Evolutionary conservation across 75 land plant species (phyloP).

Genomic region (Picea sitchensis): DNA sequence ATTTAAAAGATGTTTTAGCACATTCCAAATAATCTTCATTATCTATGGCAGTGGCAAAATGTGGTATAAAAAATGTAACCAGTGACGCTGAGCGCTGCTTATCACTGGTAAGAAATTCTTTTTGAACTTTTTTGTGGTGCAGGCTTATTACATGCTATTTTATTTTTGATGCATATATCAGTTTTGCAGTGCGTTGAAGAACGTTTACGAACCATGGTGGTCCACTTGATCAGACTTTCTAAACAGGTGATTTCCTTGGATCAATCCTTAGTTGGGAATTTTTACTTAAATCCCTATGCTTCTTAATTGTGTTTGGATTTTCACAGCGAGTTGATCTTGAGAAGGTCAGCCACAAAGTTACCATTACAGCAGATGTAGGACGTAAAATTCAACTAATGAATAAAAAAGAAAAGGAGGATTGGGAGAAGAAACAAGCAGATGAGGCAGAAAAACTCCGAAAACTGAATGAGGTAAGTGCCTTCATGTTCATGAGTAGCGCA

Average conservation of each 20-base stretch:
- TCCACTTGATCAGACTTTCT: constrained; percentile 66
- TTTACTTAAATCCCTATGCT: not conserved
- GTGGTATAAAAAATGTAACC: constrained; percentile 58
- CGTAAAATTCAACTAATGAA: constrained; percentile 66
- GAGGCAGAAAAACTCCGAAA: constrained; percentile 70
- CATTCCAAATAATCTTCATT: constrained; percentile 4
- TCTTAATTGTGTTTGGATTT: constrained; percentile 5
- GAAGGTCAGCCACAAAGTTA: constrained; percentile 57
- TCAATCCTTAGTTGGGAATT: not conserved
- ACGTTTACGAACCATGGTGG: constrained; percentile 61
- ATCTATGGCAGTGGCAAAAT: constrained; percentile 60
- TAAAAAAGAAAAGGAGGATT: constrained; percentile 67
- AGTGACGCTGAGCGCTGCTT: constrained; percentile 88
- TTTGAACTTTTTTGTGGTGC: not conserved
- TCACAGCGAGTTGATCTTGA: constrained; percentile 75
- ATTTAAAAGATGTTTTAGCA: not conserved
- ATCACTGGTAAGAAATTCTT: constrained; percentile 64
- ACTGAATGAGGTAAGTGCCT: constrained; percentile 55
- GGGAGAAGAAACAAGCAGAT: constrained; percentile 83
- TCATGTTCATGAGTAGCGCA: not conserved
- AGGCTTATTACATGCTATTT: not conserved
- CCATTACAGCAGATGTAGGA: constrained; percentile 71
- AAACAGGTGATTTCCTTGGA: constrained; percentile 58
- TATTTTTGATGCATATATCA: not conserved
- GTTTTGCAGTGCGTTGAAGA: constrained; percentile 79